Conservation (phyloP, 768 basidiomycete species). For the Xerocomellus amylosporus region DNA sequence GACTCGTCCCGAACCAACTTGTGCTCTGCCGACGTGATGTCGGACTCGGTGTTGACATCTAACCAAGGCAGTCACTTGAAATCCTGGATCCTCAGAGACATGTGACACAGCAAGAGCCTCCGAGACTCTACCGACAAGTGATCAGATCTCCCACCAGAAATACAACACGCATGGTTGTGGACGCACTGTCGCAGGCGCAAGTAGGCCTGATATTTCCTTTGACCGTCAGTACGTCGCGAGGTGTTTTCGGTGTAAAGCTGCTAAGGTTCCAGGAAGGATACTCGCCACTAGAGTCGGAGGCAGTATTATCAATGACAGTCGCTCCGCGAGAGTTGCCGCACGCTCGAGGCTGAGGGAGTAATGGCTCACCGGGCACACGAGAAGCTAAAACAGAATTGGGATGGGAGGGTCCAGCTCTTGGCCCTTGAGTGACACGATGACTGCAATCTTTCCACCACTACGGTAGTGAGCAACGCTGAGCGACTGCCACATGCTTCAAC, state of each 20-base stretch:
- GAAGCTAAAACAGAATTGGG: constrained; percentile 60
- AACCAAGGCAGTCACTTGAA: too few species aligned
- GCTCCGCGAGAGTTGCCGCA: not conserved
- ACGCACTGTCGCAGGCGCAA: too few species aligned
- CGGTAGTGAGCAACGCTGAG: not conserved
- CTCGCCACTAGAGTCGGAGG: constrained; percentile 35
- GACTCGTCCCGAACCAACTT: too few species aligned
- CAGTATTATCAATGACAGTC: constrained; percentile 61
- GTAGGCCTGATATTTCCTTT: too few species aligned
- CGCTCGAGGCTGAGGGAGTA: not conserved
- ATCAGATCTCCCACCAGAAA: too few species aligned
- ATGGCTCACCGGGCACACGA: constrained; percentile 55
- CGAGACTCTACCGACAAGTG: too few species aligned
- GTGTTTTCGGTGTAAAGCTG: constrained; percentile 50
- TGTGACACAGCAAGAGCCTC: too few species aligned
- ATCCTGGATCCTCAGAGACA: too few species aligned
- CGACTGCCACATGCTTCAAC: not conserved
- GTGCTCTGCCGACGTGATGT: too few species aligned
- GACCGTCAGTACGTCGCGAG: too few species aligned
- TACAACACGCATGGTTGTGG: too few species aligned
- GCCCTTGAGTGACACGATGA: constrained; percentile 63
- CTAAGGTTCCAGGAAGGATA: constrained; percentile 45
- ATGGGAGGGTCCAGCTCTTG: constrained; percentile 46
- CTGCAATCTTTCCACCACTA: constrained; percentile 71
- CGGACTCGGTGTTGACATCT: too few species aligned